Conservation (phyloP, 2,329 filamentous ascomycete species). For the Colletotrichum sp. region DNA sequence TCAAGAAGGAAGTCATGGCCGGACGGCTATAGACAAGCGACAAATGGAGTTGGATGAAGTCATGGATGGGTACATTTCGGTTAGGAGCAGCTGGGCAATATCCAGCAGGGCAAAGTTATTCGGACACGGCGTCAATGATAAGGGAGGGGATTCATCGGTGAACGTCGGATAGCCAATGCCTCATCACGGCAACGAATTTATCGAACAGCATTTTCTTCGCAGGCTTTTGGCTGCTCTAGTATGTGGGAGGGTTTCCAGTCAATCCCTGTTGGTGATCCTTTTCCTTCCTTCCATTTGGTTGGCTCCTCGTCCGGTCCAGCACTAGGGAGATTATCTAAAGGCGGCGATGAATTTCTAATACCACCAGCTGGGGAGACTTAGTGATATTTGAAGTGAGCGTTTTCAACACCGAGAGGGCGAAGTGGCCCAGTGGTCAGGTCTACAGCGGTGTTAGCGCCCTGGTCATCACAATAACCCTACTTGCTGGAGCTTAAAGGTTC, state of each 20-base stretch:
- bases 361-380: not conserved
- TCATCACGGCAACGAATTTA: not conserved
- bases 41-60: slow-evolving; percentile 4
- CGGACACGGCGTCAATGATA: not conserved
- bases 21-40: slow-evolving; percentile 39
- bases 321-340: not conserved
- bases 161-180: not conserved
- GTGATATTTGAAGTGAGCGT: not conserved
- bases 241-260: not conserved
- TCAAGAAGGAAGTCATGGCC: slow-evolving; percentile 59
- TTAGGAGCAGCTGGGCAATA: not conserved
- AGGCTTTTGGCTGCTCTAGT: not conserved
- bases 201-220: not conserved
- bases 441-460: not conserved
- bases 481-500: not conserved
- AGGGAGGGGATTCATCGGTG: not conserved
- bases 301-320: not conserved
- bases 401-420: not conserved
- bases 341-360: not conserved
- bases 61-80: not conserved
- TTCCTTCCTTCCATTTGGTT: not conserved
- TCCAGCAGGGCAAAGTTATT: not conserved
- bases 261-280: not conserved
- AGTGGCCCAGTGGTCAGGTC: not conserved
- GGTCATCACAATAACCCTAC: not conserved